These are phyloP conservation scores for Pseudogymnoascus pannorum DNA, from an alignment of 2,329 filamentous ascomycete genomes.

Conservation along the genomic window DNA sequence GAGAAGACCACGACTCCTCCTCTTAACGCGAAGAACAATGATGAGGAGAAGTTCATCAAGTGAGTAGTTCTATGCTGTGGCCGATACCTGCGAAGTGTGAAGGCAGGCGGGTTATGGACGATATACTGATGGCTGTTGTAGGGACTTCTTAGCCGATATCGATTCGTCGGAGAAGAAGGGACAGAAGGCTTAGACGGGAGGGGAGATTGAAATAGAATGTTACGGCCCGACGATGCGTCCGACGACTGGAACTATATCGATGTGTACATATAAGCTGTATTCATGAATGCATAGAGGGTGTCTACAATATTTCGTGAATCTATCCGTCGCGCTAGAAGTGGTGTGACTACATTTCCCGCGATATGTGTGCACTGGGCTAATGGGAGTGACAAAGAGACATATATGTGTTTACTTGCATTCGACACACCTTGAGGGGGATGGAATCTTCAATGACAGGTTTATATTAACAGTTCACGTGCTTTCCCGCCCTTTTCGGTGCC, in stretches of 20 bases:
- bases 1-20: conserved; percentile 1
- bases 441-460: not conserved
- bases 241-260: conserved; percentile 6
- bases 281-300: conserved; percentile 8
- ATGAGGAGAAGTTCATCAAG: conserved; percentile 14
- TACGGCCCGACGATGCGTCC: conserved; percentile 5
- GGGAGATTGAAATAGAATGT: not conserved
- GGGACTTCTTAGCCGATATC: conserved; percentile 9
- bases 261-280: conserved; percentile 9
- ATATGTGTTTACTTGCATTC: not conserved
- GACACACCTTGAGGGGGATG: not conserved
- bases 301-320: not conserved
- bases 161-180: conserved; percentile 10
- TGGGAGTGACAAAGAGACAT: not conserved
- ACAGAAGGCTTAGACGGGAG: not conserved
- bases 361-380: not conserved
- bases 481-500: not conserved
- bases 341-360: conserved; percentile 6
- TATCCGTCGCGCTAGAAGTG: not conserved
- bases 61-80: not conserved
- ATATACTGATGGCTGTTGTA: not conserved
- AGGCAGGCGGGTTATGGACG: not conserved
- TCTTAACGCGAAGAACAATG: conserved; percentile 9
- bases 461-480: not conserved
- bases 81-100: not conserved